Conservation (phyloP, 2,329 filamentous ascomycete genomes). For the Ceratocystis harringtonii region DNA sequence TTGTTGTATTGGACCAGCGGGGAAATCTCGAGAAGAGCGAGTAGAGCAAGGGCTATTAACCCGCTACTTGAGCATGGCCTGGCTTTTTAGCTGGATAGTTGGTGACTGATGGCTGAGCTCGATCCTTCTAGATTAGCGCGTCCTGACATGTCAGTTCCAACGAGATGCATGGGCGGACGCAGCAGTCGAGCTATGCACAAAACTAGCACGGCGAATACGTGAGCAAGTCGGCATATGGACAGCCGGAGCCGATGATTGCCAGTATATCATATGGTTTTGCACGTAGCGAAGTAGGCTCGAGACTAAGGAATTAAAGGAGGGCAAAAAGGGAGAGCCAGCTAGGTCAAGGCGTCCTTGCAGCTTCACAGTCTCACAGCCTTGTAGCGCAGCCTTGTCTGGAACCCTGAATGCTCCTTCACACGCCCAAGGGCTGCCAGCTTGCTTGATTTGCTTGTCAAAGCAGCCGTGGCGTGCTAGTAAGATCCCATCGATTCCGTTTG, state of each 20-base stretch:
- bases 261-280: no score
- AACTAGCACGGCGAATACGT: no score
- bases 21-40: background rate
- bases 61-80: background rate
- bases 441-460: background rate
- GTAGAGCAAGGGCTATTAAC: background rate
- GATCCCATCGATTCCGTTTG: background rate
- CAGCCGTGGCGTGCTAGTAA: background rate
- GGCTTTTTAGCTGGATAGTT: background rate
- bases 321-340: no score
- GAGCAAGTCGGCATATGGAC: no score
- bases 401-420: no score
- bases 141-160: background rate
- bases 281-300: no score
- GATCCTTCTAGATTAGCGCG: constrained; percentile 3
- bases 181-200: background rate
- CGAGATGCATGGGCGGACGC: background rate
- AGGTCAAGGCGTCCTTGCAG: no score
- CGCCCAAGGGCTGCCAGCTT: background rate
- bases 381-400: no score
- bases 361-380: no score
- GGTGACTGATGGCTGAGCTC: background rate
- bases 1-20: no score
- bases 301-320: no score
- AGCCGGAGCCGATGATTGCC: no score